Percentiles rank a stretch among this genome's conserved stretches.
These are phyloP conservation scores for Fragilaria radians DNA, from an alignment of 108 stramenopile genomes.

Conservation along the genomic window DNA sequence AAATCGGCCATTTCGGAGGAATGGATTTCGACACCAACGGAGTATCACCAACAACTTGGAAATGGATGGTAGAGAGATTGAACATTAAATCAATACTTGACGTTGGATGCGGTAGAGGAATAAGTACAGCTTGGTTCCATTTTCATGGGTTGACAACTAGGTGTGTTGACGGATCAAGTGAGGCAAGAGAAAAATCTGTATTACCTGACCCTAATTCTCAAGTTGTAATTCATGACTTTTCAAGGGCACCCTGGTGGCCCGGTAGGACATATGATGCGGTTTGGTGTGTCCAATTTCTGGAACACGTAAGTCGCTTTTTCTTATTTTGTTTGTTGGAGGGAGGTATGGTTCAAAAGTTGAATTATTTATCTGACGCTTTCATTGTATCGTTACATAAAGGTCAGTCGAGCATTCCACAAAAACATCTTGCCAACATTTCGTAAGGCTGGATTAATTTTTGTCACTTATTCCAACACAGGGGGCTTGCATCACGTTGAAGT, in stretches of 20 bases:
- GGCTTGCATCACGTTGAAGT: conserved; percentile 75
- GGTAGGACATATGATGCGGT: conserved; percentile 53
- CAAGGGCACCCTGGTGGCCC: conserved; percentile 68
- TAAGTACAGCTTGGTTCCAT: conserved; percentile 48
- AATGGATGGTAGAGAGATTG: conserved; percentile 23
- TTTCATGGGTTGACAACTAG: conserved; percentile 36
- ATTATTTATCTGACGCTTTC: conserved; percentile 1
- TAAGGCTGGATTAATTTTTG: conserved; percentile 75
- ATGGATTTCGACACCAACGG: conserved; percentile 31
- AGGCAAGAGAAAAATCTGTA: conserved; percentile 44
- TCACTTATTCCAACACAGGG: conserved; percentile 52
- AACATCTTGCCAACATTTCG: conserved; percentile 76
- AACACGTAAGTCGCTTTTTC: conserved; percentile 5
- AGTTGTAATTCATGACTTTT: conserved; percentile 46
- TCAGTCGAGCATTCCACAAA: conserved; percentile 52
- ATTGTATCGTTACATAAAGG: not conserved
- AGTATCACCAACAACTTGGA: conserved; percentile 40
- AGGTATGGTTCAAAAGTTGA: conserved; percentile 28
- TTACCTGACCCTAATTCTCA: conserved; percentile 26
- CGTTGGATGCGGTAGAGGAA: conserved; percentile 60
- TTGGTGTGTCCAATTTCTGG: conserved; percentile 55
- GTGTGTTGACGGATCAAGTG: conserved; percentile 58
- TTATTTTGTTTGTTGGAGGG: conserved; percentile 11
- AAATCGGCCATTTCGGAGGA: conserved; percentile 39
- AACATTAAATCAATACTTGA: conserved; percentile 52